phyloP scores from a whole-genome alignment of 495 filamentous ascomycete genomes.

The Neurospora pannonica region DNA sequence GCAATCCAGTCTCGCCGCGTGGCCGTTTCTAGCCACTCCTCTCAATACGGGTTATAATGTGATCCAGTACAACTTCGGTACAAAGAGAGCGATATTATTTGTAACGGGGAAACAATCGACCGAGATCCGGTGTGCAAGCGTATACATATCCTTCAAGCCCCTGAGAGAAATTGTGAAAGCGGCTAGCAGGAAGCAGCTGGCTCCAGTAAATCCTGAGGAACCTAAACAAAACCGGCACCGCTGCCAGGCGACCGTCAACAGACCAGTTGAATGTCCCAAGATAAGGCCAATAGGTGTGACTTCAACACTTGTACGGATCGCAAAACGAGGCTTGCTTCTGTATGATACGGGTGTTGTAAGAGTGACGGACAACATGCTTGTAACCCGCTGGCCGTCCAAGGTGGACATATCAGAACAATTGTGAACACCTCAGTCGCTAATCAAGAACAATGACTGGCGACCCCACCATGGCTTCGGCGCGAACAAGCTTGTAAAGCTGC shows the following conservation, averaged over 20 bases:
- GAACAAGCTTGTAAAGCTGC: neutral
- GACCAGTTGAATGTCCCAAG: neutral
- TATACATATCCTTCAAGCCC: neutral
- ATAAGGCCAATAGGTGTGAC: neutral
- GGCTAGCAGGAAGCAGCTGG: neutral
- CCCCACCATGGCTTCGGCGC: neutral
- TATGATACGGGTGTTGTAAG: neutral
- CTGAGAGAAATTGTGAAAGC: neutral
- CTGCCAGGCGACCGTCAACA: neutral
- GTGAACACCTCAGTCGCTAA: neutral
- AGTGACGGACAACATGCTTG: neutral
- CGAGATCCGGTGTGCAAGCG: neutral
- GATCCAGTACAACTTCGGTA: neutral
- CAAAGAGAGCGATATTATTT: neutral
- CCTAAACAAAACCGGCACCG: neutral
- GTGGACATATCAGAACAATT: neutral
- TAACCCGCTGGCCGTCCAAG: neutral
- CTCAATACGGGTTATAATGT: neutral
- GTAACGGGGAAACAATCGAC: neutral
- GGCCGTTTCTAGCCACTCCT: no score
- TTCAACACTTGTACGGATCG: neutral
- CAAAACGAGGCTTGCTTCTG: neutral
- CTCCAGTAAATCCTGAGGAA: neutral
- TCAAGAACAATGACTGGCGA: neutral
- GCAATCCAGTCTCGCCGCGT: no score